Evolutionary conservation across 1,139 yeast species (phyloP).

Genomic region (Debaryomyces udenii): DNA sequence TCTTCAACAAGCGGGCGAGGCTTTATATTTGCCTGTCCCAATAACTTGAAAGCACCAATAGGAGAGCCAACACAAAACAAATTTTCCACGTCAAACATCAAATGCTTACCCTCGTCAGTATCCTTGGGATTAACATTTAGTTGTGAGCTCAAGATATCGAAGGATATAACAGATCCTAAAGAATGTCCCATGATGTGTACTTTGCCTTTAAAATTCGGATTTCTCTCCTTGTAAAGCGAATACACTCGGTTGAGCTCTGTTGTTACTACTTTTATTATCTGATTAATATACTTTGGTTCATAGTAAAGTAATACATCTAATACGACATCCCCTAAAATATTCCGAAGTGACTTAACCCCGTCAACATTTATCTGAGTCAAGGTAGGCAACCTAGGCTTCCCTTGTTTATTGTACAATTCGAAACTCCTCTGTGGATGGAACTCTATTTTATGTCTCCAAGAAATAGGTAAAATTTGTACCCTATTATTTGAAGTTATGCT

Average conservation of each 20-base stretch:
- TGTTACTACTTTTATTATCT: constrained; percentile 67
- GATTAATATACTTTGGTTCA: constrained; percentile 69
- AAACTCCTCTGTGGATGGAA: constrained; percentile 53
- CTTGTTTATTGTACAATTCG: constrained; percentile 31
- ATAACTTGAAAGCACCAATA: constrained; percentile 78
- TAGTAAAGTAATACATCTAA: constrained; percentile 84
- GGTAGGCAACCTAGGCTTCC: constrained; percentile 55
- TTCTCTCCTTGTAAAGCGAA: constrained; percentile 55
- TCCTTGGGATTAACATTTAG: constrained; percentile 32
- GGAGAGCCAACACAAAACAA: constrained; percentile 89
- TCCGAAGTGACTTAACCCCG: constrained; percentile 76
- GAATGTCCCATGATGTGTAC: constrained; percentile 90
- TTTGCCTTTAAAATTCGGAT: constrained; percentile 78
- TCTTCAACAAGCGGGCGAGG: constrained; percentile 33
- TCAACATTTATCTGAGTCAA: constrained; percentile 77
- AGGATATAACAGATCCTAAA: constrained; percentile 81
- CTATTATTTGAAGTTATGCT: constrained; percentile 48
- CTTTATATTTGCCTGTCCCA: constrained; percentile 58
- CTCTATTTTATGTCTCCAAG: constrained; percentile 75
- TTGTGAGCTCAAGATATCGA: constrained; percentile 73
- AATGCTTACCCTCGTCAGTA: constrained; percentile 29
- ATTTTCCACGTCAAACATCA: constrained; percentile 73
- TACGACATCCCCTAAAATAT: constrained; percentile 81
- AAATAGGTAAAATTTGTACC: constrained; percentile 75
- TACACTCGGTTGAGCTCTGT: constrained; percentile 73